phyloP scores from a whole-genome alignment of 768 basidiomycete species.

The Calvatia gigantea region DNA sequence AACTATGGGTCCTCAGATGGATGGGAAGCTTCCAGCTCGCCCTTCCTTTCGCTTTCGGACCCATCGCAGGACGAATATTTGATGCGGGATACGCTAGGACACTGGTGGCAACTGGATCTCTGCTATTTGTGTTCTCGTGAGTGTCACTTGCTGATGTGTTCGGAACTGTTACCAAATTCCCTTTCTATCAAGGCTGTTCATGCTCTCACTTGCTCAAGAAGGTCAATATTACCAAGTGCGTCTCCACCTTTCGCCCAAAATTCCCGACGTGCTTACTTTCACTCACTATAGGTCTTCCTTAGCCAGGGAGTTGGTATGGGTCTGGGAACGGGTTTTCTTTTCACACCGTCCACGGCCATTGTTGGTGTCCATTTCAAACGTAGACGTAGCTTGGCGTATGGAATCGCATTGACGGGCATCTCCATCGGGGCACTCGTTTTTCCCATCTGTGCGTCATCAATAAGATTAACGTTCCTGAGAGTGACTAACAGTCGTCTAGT shows the following conservation, averaged over 20 bases:
- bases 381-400: slow-evolving; percentile 33
- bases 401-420: slow-evolving; percentile 43
- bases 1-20: slow-evolving; percentile 29
- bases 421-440: slow-evolving; percentile 33
- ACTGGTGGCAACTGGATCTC: slow-evolving; percentile 21
- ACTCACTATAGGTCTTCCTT: slow-evolving; percentile 35
- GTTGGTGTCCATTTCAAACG: slow-evolving; percentile 40
- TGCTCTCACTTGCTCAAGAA: slow-evolving; percentile 38
- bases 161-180: slow-evolving; percentile 12
- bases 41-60: slow-evolving; percentile 36
- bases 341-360: slow-evolving; percentile 45
- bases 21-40: slow-evolving; percentile 48
- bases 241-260: slow-evolving; percentile 9
- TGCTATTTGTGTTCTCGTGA: slow-evolving; percentile 23
- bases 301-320: slow-evolving; percentile 58
- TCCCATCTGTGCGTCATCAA: slow-evolving; percentile 24
- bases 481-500: slow-evolving; percentile 12
- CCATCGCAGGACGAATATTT: slow-evolving; percentile 38
- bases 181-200: slow-evolving; percentile 33
- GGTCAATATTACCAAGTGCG: slow-evolving; percentile 41
- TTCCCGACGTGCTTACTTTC: slow-evolving; percentile 3
- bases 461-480: background rate
- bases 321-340: slow-evolving; percentile 44
- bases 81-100: slow-evolving; percentile 44
- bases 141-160: slow-evolving; percentile 15